A percentile compares a stretch with the other conserved stretches of the same genome.
phyloP scores from a whole-genome alignment of 495 filamentous ascomycete genomes.

The Tuber microsphaerosporum region DNA sequence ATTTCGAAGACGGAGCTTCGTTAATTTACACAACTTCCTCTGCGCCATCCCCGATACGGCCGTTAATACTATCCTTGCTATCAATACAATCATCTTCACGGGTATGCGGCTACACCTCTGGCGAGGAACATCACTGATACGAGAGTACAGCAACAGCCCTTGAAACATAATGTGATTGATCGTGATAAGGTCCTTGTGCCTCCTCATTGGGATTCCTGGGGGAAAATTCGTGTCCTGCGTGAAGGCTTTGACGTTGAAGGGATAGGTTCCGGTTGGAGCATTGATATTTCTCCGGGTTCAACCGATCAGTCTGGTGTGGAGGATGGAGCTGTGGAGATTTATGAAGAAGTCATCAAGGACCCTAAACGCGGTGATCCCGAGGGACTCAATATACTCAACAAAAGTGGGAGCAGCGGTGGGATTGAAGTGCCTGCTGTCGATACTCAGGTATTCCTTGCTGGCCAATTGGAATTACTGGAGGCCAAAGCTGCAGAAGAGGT shows the following conservation, averaged over 20 bases:
- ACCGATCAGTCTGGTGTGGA: slow-evolving; percentile 29
- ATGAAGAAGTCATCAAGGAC: slow-evolving; percentile 65
- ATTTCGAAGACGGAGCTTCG: slow-evolving; percentile 69
- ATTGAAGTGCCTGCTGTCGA: slow-evolving; percentile 69
- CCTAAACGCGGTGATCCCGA: slow-evolving; percentile 41
- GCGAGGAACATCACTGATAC: slow-evolving; percentile 5
- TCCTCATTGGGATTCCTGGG: slow-evolving; percentile 97
- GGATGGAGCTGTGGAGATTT: slow-evolving; percentile 60
- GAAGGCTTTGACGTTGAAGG: slow-evolving; percentile 91
- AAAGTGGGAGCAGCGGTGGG: slow-evolving; percentile 43
- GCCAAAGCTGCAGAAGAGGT: slow-evolving; percentile 50
- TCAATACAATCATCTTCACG: slow-evolving; percentile 77
- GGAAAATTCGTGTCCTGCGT: slow-evolving; percentile 87
- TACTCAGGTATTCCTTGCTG: slow-evolving; percentile 68
- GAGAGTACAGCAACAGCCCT: slow-evolving; percentile 57
- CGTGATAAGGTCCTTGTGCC: slow-evolving; percentile 90
- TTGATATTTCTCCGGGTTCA: slow-evolving; percentile 52
- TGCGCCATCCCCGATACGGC: slow-evolving; percentile 67
- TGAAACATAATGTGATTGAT: slow-evolving; percentile 94
- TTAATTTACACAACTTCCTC: slow-evolving; percentile 85
- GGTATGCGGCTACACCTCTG: slow-evolving; percentile 16
- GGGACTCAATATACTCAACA: slow-evolving; percentile 41
- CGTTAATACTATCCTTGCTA: slow-evolving; percentile 75
- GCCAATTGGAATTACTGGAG: slow-evolving; percentile 67
- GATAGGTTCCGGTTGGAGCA: slow-evolving; percentile 73